Evolutionary conservation across 176 grass and related monocot genomes (phyloP), one percentile per base, ranked within the genome.

Genomic region (Pontederia paniculata): DNA sequence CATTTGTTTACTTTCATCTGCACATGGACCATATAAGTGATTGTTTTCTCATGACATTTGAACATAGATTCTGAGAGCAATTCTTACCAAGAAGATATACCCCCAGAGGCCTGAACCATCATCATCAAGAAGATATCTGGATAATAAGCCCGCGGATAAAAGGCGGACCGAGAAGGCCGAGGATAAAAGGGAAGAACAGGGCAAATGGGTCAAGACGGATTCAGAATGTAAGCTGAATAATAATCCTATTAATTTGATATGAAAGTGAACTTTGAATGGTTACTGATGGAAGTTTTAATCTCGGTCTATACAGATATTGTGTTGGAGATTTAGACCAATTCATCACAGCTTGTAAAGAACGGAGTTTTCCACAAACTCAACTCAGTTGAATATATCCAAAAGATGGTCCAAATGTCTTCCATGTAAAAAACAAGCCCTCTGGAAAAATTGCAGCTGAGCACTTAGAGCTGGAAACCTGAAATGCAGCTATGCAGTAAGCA

Each of bases 161-260:
- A 25, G 45, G 9, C 67, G 0, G 25, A 54, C 19, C 17, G 25
- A 57, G 7, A 8, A 61, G 2, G 57, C 54, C 3, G 73, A 86
- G 16, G 73, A 71, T 0, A 57, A 68, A 56, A 56, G 54, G 25
- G 62, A 88, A 49, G 68, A 53, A 28, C 63, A 69, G 7, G 70
- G 66, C 43, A 85, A 71, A 55, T 95, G 89, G 89, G 84, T 82
- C 67, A 95, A 61, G 70, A 88, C 89, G 43, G 89, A 95, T 82
- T 84, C 89, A 19, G 89, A 95, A 65, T 95, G 89, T 95, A 77
- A 88, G 89, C 57, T 62, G 13, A 14, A 15, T 14, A 21, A 45
- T 21, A 45, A 37, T 12, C 14, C 5, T 13, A 37, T 60, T 28
- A 37, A 13, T 9, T 4, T 21, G 5, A 31, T 17, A 54, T 49